These are phyloP conservation scores for Chenopodium album DNA, from an alignment of 148 eudicot species.

Conservation along the genomic window DNA sequence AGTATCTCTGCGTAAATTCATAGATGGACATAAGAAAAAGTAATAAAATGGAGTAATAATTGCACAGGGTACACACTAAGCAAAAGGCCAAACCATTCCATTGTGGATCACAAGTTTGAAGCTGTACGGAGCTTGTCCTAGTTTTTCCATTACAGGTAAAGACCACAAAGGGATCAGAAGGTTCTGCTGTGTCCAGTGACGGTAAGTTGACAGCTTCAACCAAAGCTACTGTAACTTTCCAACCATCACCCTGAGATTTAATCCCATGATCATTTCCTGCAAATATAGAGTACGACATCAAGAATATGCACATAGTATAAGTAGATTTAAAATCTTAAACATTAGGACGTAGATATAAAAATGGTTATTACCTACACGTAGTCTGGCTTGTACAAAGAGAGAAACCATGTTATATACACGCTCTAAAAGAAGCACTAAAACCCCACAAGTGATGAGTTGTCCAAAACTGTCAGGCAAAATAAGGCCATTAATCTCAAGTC, in stretches of 20 bases:
- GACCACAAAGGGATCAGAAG: constrained; percentile 81
- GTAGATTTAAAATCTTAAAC: not conserved
- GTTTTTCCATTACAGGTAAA: constrained; percentile 87
- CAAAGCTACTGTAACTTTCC: constrained; percentile 84
- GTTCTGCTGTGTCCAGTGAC: constrained; percentile 42
- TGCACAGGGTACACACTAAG: not conserved
- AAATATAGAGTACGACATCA: not conserved
- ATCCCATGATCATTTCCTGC: constrained; percentile 86
- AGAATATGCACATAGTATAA: not conserved
- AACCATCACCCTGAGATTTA: constrained; percentile 90
- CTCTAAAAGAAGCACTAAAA: constrained; percentile 54
- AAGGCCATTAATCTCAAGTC: constrained; percentile 66
- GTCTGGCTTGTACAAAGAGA: constrained; percentile 77
- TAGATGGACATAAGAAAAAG: not conserved
- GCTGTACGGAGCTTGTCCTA: constrained; percentile 87
- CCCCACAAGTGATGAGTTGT: constrained; percentile 61
- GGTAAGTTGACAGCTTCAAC: constrained; percentile 69
- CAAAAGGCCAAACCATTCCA: constrained; percentile 68
- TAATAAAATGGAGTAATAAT: constrained; percentile 1
- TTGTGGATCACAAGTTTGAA: constrained; percentile 79
- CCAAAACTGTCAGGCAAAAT: constrained; percentile 91
- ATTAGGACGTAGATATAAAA: not conserved
- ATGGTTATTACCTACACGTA: constrained; percentile 54
- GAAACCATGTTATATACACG: constrained; percentile 63
- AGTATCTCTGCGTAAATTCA: constrained; percentile 60